Base-by-base conservation (phyloP, 2,329 filamentous ascomycete genomes). In the Venturia nashicola region DNA sequence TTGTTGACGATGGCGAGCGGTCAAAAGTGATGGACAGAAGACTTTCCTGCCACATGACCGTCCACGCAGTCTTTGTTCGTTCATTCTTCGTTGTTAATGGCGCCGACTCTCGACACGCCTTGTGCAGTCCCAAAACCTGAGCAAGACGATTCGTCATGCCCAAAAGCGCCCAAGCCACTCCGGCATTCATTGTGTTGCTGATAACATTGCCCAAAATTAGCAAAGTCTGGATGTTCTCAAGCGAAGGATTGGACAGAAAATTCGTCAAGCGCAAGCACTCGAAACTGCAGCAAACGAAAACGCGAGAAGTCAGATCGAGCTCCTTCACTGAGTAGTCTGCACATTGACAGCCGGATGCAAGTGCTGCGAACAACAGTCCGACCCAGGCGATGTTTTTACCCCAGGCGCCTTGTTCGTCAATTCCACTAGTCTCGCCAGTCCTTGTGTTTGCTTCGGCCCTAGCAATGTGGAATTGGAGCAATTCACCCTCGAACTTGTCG, bases 221-320 rank as follows among this genome's bases (percentile, higher is more conserved):
- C 27, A 86, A 76, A 0, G 83, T 83, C 69, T 86, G 83, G 44
- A 86, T 84, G 51, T 80, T 83, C 66, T 86, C 82, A 43, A 86
- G 74, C 4, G 80, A 83, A 36, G 83, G 81, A 65, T 84, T 81
- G 0, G 84, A 86, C 8, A 86, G 70, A 70, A 86, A 86, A 67
- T 86, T 86, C 32, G 82, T 84, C 72, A 85, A 83, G 20, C 84
- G 81, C 34, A 86, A 75, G 68, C 83, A 86, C 70, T 86, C 84
- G 66, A 86, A 86, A 60, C 82, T 83, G 72, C 84, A 86, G 72
- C 84, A 86, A 5, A 86, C 81, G 82, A 65, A 86, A 39, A 86
- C 84, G 69, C 86, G 83, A 11, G 84, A 86, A 7, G 83, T 86
- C 68, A 86, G 71, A 68, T 86, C 83, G 66, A 83, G 73, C 69